These are phyloP conservation scores for Ogataea minuta DNA, from an alignment of 805 yeast species.

Conservation along the genomic window DNA sequence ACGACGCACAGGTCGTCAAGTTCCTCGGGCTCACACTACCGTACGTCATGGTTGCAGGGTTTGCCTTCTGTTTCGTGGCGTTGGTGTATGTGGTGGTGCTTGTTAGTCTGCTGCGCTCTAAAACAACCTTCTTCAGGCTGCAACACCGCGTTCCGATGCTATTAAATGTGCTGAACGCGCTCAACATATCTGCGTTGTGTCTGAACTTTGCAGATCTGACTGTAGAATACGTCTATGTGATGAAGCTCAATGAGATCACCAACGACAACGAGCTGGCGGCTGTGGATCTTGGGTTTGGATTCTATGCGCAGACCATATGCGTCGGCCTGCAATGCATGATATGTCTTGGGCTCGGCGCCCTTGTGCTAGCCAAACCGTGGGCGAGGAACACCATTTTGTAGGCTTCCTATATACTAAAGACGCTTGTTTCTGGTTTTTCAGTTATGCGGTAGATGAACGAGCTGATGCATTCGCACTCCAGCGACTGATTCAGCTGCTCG, in stretches of 20 bases:
- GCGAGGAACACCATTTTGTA: slow-evolving; percentile 4
- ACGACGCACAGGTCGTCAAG: slow-evolving; percentile 18
- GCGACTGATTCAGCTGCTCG: slow-evolving; percentile 40
- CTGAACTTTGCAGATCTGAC: slow-evolving; percentile 13
- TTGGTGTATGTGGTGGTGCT: slow-evolving; percentile 18
- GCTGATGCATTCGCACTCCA: slow-evolving; percentile 47
- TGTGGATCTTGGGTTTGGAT: slow-evolving; percentile 21
- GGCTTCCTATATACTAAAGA: slow-evolving; percentile 24
- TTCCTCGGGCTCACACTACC: slow-evolving; percentile 19
- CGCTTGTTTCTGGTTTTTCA: slow-evolving; percentile 55
- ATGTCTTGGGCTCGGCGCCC: slow-evolving; percentile 15
- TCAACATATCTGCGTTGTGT: slow-evolving; percentile 12
- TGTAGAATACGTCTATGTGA: slow-evolving; percentile 17
- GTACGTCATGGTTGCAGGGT: slow-evolving; percentile 7
- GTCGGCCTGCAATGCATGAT: slow-evolving; percentile 14
- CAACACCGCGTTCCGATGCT: slow-evolving; percentile 7
- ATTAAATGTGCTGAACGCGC: slow-evolving; percentile 8
- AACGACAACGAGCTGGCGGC: slow-evolving; percentile 19
- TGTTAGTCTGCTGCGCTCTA: slow-evolving; percentile 17
- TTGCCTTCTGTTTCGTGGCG: slow-evolving; percentile 13
- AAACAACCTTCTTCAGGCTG: slow-evolving; percentile 10
- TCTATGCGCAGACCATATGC: slow-evolving; percentile 15
- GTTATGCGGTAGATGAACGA: slow-evolving; percentile 67
- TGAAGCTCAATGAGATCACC: slow-evolving; percentile 18
- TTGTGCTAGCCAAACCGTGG: slow-evolving; percentile 20